Base-by-base conservation (phyloP, 2,329 filamentous ascomycete genomes). In the Fusarium praegraminearum region DNA sequence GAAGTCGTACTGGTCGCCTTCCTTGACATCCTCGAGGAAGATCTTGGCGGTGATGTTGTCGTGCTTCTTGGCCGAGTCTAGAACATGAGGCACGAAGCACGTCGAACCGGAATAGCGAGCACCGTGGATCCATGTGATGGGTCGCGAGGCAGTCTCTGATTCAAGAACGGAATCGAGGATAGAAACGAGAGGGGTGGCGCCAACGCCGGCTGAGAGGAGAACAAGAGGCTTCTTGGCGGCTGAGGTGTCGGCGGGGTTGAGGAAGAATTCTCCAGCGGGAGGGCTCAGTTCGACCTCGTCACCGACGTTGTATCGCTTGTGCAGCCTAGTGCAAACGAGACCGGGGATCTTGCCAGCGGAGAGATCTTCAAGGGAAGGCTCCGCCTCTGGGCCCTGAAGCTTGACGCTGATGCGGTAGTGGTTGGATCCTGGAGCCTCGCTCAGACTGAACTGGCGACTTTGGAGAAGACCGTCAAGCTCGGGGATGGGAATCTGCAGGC, bases 341-440 rank as follows among this genome's bases (percentile, higher is more conserved):
- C 86, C 86, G 2, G 81, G 79, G 4, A 82, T 69, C 54, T 74
- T 78, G 20, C 77, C 75, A 30, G 75, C 72, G 24, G 73, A 75
- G 7, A 78, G 68, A 50, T 82, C 81, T 32, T 80, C 77, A 13
- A 69, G 12, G 3, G 73, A 59, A 7, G 73, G 71, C 30, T 73
- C 60, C 33, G 75, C 73, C 16, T 76, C 50, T 4, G 76, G 75
- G 36, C 85, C 88, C 68, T 88, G 91, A 60, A 83, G 86, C 84
- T 94, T 94, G 65, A 95, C 89, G 70, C 87, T 91, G 80, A 95
- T 89, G 57, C 92, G 87, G 79, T 93, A 93, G 78, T 89, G 86
- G 18, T 82, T 81, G 10, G 84, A 84, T 49, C 84, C 82, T 6
- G 84, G 83, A 4, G 80, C 83, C 72, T 92, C 89, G 74, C 88